These are phyloP conservation scores for Thamnidium elegans DNA, from an alignment of 192 early-diverging fungal genomes.

Conservation along the genomic window DNA sequence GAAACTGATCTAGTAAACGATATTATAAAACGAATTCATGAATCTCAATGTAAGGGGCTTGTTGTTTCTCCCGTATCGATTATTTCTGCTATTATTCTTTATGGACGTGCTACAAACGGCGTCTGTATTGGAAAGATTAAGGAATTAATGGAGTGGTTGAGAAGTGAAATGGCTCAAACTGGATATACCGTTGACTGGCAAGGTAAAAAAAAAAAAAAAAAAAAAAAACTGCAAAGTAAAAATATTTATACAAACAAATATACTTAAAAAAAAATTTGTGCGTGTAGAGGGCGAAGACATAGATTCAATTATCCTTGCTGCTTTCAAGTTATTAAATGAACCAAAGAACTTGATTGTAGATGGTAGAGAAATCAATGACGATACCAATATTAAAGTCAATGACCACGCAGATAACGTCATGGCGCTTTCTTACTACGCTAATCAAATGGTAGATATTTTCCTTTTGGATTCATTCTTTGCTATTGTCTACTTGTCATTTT, in stretches of 20 bases:
- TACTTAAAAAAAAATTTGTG: neutral
- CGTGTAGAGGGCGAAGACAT: constrained; percentile 33
- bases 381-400: constrained; percentile 35
- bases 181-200: constrained; percentile 30
- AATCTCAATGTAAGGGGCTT: constrained; percentile 27
- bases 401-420: constrained; percentile 43
- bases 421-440: constrained; percentile 37
- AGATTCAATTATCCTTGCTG: constrained; percentile 26
- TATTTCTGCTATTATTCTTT: constrained; percentile 31
- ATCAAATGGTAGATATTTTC: constrained; percentile 34
- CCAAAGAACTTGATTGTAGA: constrained; percentile 36
- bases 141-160: constrained; percentile 32
- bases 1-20: constrained; percentile 11
- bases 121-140: constrained; percentile 35
- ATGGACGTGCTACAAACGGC: constrained; percentile 36
- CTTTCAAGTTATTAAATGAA: constrained; percentile 31
- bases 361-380: constrained; percentile 33
- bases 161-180: constrained; percentile 13
- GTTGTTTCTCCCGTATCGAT: constrained; percentile 29
- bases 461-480: constrained; percentile 34
- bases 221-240: neutral
- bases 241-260: neutral
- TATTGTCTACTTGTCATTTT: constrained; percentile 35
- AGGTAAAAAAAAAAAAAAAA: constrained; percentile 19
- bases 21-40: constrained; percentile 29